Conservation (phyloP, 148 eudicot genomes). For the Oxyria digyna region DNA sequence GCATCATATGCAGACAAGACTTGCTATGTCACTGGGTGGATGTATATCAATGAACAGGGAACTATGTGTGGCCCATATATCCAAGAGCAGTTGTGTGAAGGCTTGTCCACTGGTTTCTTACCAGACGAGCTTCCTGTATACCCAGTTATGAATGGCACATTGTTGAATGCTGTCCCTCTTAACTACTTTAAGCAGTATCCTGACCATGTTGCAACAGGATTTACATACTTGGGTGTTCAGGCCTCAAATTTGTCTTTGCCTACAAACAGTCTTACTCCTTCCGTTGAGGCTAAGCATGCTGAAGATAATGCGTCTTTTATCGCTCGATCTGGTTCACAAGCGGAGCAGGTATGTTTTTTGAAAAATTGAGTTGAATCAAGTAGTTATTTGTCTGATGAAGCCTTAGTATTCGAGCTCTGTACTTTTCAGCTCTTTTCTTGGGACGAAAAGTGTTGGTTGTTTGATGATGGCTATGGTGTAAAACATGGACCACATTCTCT, state of each 20-base stretch:
- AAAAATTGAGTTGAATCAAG: not conserved
- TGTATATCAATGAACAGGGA: conserved; percentile 79
- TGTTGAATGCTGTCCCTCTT: conserved; percentile 57
- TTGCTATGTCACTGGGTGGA: conserved; percentile 68
- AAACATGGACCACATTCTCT: conserved; percentile 82
- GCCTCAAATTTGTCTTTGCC: conserved; percentile 15
- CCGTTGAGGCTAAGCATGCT: conserved; percentile 3
- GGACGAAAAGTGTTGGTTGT: conserved; percentile 65
- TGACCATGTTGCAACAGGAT: conserved; percentile 73
- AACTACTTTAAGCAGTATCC: conserved; percentile 73
- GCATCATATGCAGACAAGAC: conserved; percentile 19
- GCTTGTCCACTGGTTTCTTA: conserved; percentile 64
- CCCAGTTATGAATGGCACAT: conserved; percentile 51
- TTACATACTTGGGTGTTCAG: conserved; percentile 31
- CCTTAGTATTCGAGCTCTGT: not conserved
- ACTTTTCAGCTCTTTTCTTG: conserved; percentile 21
- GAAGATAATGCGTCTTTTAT: conserved; percentile 9
- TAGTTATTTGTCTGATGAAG: not conserved
- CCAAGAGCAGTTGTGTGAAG: conserved; percentile 73
- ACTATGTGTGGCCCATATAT: conserved; percentile 92
- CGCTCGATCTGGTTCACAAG: conserved; percentile 14
- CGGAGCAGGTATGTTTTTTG: conserved; percentile 27
- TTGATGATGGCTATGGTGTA: conserved; percentile 48
- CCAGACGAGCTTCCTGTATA: conserved; percentile 85
- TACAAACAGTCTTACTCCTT: conserved; percentile 5